Base-by-base conservation (phyloP, 148 eudicot species). In the Polygonum maritimum region DNA sequence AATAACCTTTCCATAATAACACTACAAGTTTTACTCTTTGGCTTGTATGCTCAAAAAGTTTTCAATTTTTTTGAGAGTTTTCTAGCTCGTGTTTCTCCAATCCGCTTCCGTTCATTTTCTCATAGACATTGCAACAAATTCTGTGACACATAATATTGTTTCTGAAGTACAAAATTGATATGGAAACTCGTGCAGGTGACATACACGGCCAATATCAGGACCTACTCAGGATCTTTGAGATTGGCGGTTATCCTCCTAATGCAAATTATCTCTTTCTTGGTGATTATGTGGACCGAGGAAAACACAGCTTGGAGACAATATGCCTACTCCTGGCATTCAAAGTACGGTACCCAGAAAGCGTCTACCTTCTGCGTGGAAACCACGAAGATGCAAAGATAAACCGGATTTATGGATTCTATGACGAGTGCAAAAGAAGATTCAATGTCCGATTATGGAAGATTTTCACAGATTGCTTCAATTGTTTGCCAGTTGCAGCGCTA, bases 331-430 rank as follows among this genome's bases (percentile, higher is more conserved):
- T 93, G 76, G 98, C 98, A 15, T 91, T 88, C 81, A 93, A 93
- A 82, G 89, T 93, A 80, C 85, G 90, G 84, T 88, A 93, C 79
- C 98, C 93, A 0, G 85, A 89, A 26, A 86, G 88, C 62, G 58
- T 93, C 54, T 89, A 76, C 79, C 98, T 93, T 51, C 80, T 93
- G 75, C 82, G 98, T 76, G 98, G 98, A 77, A 93, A 93, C 78
- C 98, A 93, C 69, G 98, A 93, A 81, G 98, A 93, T 83, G 96
- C 98, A 35, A 93, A 93, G 80, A 93, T 93, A 60, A 93, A 93
- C 70, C 81, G 98, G 18, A 85, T 93, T 14, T 93, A 93, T 75
- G 98, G 98, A 16, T 93, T 93, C 78, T 93, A 93, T 38, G 98
- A 93, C 39, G 98, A 93, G 83, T 93, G 98, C 80, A 93, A 93